These are phyloP conservation scores for Scutellaria galericulata DNA, from an alignment of 257 asterid genomes.

Conservation along the genomic window DNA sequence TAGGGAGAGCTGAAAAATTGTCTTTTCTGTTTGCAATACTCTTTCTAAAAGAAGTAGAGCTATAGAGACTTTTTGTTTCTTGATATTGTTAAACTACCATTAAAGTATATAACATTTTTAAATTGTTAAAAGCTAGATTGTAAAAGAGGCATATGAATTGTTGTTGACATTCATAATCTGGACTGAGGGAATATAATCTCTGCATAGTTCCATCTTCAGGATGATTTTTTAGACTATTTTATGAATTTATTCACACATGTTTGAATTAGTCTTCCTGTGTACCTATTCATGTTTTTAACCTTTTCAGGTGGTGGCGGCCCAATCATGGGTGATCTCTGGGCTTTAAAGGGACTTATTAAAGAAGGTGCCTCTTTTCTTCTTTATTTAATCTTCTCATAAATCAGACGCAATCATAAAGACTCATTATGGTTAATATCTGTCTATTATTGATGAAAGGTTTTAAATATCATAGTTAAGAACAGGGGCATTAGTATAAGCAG, in stretches of 20 bases:
- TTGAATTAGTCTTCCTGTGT: constrained; percentile 10
- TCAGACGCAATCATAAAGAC: constrained; percentile 13
- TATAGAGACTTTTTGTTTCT: neutral
- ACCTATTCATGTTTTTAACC: constrained; percentile 21
- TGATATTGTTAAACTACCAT: neutral
- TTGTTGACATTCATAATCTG: too few relatives aligned
- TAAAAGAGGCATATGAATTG: too few relatives aligned
- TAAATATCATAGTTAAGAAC: constrained; percentile 5
- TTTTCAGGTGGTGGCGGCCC: constrained; percentile 96
- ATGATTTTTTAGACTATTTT: too few relatives aligned
- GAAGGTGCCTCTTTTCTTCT: constrained; percentile 59
- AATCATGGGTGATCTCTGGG: constrained; percentile 98
- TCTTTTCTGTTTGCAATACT: constrained; percentile 3
- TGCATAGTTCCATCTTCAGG: too few relatives aligned
- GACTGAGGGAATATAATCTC: too few relatives aligned
- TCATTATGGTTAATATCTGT: constrained; percentile 18
- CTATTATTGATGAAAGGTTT: neutral
- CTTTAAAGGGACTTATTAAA: constrained; percentile 90
- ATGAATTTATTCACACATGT: neutral
- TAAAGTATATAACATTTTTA: too few relatives aligned
- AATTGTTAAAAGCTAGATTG: too few relatives aligned
- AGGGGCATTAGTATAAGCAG: constrained; percentile 2
- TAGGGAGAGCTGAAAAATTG: constrained; percentile 3
- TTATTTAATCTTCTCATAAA: constrained; percentile 21
- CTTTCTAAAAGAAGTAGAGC: neutral